phyloP scores from a whole-genome alignment of 1,139 yeast species.

The Chernovozyma aurita region DNA sequence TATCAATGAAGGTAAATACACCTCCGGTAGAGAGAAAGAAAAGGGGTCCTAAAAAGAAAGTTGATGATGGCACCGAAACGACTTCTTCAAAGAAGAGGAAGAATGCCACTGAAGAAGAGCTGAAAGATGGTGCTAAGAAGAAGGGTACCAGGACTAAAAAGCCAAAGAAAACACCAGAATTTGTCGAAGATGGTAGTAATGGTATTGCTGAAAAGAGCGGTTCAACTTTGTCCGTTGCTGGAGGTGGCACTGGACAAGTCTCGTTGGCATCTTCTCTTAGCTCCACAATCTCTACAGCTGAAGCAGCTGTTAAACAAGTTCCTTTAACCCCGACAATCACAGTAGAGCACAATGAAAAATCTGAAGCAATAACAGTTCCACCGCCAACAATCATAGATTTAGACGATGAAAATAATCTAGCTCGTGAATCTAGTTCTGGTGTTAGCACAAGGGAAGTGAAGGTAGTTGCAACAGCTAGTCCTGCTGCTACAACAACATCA shows the following conservation, averaged over 20 bases:
- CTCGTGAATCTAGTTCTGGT: no score
- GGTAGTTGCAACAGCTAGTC: conserved; percentile 6
- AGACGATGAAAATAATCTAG: no score
- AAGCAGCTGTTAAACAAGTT: neutral
- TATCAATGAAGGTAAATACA: conserved; percentile 3
- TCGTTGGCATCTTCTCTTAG: no score
- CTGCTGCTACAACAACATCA: conserved; percentile 7
- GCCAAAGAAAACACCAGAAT: neutral
- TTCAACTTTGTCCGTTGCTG: neutral
- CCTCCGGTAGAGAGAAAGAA: conserved; percentile 6
- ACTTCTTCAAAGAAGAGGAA: conserved; percentile 12
- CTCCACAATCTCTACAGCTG: neutral
- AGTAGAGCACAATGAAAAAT: neutral
- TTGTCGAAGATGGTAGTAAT: neutral
- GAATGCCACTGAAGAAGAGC: conserved; percentile 6
- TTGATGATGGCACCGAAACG: conserved; percentile 10
- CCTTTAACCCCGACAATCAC: neutral
- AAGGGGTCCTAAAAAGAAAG: conserved; percentile 12
- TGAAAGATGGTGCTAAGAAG: neutral
- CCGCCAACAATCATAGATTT: no score
- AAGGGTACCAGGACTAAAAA: neutral
- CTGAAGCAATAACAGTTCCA: no score
- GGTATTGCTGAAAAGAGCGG: neutral
- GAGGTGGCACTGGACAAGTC: neutral
- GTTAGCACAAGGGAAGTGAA: conserved; percentile 6